phyloP scores from a whole-genome alignment of 192 early-diverging fungal genomes.

The Coemansia sp. region DNA sequence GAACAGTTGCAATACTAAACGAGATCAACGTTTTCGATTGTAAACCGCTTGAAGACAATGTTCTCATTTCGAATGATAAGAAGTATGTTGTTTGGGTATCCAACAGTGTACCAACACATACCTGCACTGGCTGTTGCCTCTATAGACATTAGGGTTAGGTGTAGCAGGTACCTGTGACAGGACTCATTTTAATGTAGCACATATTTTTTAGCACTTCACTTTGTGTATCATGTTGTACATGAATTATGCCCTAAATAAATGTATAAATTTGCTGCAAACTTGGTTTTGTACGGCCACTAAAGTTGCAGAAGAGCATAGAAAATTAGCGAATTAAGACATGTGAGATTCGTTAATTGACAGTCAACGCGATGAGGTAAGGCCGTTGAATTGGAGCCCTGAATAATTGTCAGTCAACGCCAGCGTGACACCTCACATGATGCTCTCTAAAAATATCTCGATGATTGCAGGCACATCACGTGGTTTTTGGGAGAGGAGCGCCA shows the following conservation, averaged over 20 bases:
- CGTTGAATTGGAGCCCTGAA: too few relatives aligned
- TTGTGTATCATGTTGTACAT: background rate
- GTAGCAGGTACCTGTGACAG: background rate
- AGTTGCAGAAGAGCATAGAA: too few relatives aligned
- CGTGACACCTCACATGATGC: background rate
- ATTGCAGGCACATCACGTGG: background rate
- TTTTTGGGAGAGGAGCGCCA: background rate
- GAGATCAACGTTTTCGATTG: background rate
- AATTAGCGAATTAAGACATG: too few relatives aligned
- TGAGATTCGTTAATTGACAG: too few relatives aligned
- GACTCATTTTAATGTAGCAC: background rate
- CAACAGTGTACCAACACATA: background rate
- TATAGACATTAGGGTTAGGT: background rate
- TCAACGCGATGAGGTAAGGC: too few relatives aligned
- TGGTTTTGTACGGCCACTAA: too few relatives aligned
- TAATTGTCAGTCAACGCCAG: background rate
- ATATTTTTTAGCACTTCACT: background rate
- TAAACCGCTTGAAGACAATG: background rate
- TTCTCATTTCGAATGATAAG: background rate
- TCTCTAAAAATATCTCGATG: background rate
- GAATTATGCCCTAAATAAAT: too few relatives aligned
- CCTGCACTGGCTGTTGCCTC: background rate
- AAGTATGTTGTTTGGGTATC: background rate
- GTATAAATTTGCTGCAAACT: too few relatives aligned
- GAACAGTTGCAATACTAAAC: background rate